Base-by-base conservation (phyloP, 257 asterid genomes). In the Prunella vulgaris region DNA sequence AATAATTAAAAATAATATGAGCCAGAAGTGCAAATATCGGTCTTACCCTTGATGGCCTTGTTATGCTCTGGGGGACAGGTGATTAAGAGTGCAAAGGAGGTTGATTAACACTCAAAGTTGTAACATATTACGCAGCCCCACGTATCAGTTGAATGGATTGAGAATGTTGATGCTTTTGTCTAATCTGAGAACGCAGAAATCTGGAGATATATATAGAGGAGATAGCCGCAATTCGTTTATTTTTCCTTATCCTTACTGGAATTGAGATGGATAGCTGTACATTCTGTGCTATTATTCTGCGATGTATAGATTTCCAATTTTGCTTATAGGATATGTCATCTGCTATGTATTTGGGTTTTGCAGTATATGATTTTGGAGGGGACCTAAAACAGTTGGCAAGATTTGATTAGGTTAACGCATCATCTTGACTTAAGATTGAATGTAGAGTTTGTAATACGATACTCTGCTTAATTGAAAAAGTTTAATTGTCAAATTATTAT, bases 21-120 rank as follows among this genome's bases (percentile, higher is more conserved):
- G 73, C 51, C 74, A 35, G 57, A 69, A 76, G 72, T 69, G 78
- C 79, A 46, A 80, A 66, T 74, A 75, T 75, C 76, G 28, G 80
- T 69, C 63, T 75, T 86, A 32, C 79, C 74, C 75, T 80, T 81
- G 85, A 77, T 79, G 85, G 79, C 79, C 76, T 83, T 85, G 72
- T 83, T 85, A 75, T 85, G 80, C 81, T 76, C 70, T 80, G 88
- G 87, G 81, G 85, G 82, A 77, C 84, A 83, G 94, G 90, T 87
- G 80, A 74, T 68, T 64, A 85, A 83, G 87, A 78, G 77, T 74
- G 78, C 91, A 66, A 83, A 84, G 87, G 88, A 76, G 77, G 88
- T 84, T 33, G 88, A 83, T 70, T 84, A 74, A 82, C 53, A 40
- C 17, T n/a, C 42, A 69, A 72, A 64, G 51, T 64, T 52, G 32